These are phyloP conservation scores for Cicer judaicum DNA, from an alignment of 306 rosid species.

Conservation along the genomic window DNA sequence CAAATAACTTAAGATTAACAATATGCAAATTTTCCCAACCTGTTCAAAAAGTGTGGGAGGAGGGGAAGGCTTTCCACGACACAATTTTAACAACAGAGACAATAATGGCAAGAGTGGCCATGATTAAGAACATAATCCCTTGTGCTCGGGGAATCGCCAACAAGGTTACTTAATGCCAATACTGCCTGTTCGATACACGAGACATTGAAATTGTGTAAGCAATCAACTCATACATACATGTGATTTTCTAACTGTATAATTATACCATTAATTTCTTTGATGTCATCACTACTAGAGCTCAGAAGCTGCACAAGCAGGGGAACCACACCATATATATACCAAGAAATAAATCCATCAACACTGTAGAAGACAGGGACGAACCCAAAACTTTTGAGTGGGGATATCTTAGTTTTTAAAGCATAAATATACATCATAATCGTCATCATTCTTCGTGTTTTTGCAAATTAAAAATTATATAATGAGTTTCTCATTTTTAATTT, in stretches of 20 bases:
- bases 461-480: no score
- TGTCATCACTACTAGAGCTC: neutral
- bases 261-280: neutral
- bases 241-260: neutral
- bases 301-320: constrained; percentile 6
- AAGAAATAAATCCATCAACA: no score
- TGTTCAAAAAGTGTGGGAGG: neutral
- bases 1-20: no score
- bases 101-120: neutral
- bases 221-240: neutral
- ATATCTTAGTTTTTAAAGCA: no score
- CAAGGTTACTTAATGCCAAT: constrained; percentile 4
- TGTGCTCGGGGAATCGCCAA: neutral
- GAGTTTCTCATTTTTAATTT: no score
- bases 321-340: neutral
- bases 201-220: neutral
- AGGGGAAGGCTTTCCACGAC: neutral
- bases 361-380: no score
- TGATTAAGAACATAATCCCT: neutral
- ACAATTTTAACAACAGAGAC: neutral
- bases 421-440: no score
- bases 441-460: no score
- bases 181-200: neutral
- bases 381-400: no score
- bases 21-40: neutral